phyloP scores from a whole-genome alignment of 345 rosid genomes.

The Gossypioides kirkii region DNA sequence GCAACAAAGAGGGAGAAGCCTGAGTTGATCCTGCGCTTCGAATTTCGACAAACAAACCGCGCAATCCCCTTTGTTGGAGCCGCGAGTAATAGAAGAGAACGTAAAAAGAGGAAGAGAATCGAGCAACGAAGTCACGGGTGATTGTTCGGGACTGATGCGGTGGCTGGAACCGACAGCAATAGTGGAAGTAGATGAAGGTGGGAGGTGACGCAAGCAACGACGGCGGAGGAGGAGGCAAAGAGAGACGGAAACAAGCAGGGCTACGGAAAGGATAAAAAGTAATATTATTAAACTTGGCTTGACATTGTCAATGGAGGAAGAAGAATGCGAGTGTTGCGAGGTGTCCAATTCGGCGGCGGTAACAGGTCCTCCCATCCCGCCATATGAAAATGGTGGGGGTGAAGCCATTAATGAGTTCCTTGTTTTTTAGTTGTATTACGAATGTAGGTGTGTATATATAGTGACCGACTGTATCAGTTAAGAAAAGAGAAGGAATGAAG shows the following conservation, averaged over 20 bases:
- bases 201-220: conserved; percentile 35
- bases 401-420: neutral
- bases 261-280: conserved; percentile 46
- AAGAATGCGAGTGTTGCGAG: neutral
- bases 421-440: neutral
- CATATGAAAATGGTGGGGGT: conserved; percentile 12
- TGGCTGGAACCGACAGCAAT: conserved; percentile 16
- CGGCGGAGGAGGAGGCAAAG: conserved; percentile 78
- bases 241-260: conserved; percentile 50
- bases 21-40: conserved; percentile 65
- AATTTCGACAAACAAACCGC: conserved; percentile 83
- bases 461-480: no score
- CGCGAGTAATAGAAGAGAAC: conserved; percentile 59
- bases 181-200: conserved; percentile 21
- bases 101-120: conserved; percentile 79
- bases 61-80: conserved; percentile 55
- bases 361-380: conserved; percentile 22
- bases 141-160: conserved; percentile 45
- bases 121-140: conserved; percentile 26
- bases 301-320: conserved; percentile 36
- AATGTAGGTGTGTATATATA: no score
- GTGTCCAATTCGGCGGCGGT: neutral
- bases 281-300: conserved; percentile 61
- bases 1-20: conserved; percentile 80
- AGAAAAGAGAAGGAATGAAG: no score